These are phyloP conservation scores for Mortierella polycephala DNA, from an alignment of 371 early-diverging fungal species.

Conservation along the genomic window DNA sequence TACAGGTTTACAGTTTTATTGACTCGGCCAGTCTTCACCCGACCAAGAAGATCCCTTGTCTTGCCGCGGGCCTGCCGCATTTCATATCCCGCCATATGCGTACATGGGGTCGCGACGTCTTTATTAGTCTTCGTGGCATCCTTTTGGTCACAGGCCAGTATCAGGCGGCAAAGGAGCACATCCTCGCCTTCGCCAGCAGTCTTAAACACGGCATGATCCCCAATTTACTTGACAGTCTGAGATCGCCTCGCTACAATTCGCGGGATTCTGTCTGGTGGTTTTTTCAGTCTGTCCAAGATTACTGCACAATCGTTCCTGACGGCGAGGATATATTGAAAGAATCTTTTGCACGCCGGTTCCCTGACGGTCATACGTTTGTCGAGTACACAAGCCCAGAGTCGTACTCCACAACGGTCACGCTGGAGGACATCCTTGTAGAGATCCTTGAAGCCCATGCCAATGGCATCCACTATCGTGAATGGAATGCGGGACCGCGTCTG, in stretches of 20 bases:
- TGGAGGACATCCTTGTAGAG: slow-evolving; percentile 92
- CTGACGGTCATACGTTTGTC: slow-evolving; percentile 77
- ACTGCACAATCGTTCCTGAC: slow-evolving; percentile 80
- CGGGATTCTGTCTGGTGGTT: slow-evolving; percentile 98
- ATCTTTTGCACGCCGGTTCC: slow-evolving; percentile 87
- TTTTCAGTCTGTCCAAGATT: slow-evolving; percentile 89
- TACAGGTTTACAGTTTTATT: slow-evolving; percentile 85
- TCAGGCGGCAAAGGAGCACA: slow-evolving; percentile 83
- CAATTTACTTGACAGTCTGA: slow-evolving; percentile 90
- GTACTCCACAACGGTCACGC: slow-evolving; percentile 68
- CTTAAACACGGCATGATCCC: slow-evolving; percentile 95
- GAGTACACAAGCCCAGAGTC: slow-evolving; percentile 69
- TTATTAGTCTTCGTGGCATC: slow-evolving; percentile 90
- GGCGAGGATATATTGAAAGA: slow-evolving; percentile 79
- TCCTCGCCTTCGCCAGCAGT: slow-evolving; percentile 91
- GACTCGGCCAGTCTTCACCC: slow-evolving; percentile 87
- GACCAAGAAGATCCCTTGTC: slow-evolving; percentile 61
- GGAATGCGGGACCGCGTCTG: slow-evolving; percentile 90
- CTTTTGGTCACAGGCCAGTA: slow-evolving; percentile 85
- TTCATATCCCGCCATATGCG: slow-evolving; percentile 94
- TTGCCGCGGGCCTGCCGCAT: slow-evolving; percentile 98
- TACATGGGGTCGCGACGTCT: slow-evolving; percentile 98
- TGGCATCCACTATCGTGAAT: slow-evolving; percentile 95
- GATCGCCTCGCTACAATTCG: slow-evolving; percentile 93
- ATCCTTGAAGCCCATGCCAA: slow-evolving; percentile 90